Evolutionary conservation across 2,329 filamentous ascomycete genomes (phyloP).

Genomic region (Dothistroma pini): DNA sequence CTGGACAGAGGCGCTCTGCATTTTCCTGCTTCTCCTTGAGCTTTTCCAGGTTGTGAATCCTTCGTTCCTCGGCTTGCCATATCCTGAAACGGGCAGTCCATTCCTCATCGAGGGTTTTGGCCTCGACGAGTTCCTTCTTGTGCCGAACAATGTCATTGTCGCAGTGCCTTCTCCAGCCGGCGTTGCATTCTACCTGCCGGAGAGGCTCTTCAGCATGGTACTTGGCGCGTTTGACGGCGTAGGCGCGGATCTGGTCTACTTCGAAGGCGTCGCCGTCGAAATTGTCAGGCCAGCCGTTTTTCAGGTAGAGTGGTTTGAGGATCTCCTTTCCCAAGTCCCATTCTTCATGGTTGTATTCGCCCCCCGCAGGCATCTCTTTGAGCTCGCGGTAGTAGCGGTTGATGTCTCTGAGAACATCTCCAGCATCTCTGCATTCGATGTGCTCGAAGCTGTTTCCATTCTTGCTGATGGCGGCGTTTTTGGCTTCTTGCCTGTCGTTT

Average conservation of each 20-base stretch:
- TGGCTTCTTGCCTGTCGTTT: background rate
- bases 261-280: conserved; percentile 19
- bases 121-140: conserved; percentile 1
- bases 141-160: conserved; percentile 1
- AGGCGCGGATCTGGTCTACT: conserved; percentile 9
- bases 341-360: conserved; percentile 4
- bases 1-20: conserved; percentile 8
- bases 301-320: conserved; percentile 6
- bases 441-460: conserved; percentile 10
- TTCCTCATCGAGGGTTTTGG: conserved; percentile 8
- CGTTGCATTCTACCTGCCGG: conserved; percentile 5
- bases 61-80: conserved; percentile 8
- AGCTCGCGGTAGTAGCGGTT: conserved; percentile 15
- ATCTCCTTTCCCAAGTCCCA: conserved; percentile 4
- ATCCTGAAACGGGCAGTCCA: conserved; percentile 15
- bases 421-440: conserved; percentile 6
- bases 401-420: conserved; percentile 14
- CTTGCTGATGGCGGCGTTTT: background rate
- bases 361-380: conserved; percentile 12
- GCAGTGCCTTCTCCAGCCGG: background rate
- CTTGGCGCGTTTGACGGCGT: conserved; percentile 8
- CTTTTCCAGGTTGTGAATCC: background rate
- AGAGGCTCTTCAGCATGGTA: conserved; percentile 12
- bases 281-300: conserved; percentile 17
- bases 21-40: conserved; percentile 2